Evolutionary conservation across 1,284 basidiomycete species (phyloP), one percentile per base, ranked within the genome.

Genomic region (Hymenochaete sp.): DNA sequence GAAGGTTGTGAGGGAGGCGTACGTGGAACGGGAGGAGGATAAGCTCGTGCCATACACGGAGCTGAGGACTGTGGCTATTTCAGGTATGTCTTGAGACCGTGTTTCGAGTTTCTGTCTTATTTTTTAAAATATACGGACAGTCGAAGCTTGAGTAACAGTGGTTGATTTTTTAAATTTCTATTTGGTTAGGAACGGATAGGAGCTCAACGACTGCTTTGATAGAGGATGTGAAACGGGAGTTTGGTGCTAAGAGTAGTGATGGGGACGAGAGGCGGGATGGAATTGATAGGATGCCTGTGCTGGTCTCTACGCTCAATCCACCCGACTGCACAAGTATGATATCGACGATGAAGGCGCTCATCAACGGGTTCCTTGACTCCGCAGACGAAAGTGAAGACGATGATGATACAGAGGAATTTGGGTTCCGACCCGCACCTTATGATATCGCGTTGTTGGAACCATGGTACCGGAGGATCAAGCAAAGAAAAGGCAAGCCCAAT

Each of bases 361-460:
- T 84, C 4, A 56, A 63, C 1, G 70, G 74, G 0, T 78, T 85
- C 51, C 59, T 76, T 0, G 65, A 71, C 2, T 60, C 56, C 32
- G 56, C 56, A 13, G 49, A 51, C 1, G 53, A 57, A 10, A 58
- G 57, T 24, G 56, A 58, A 38, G 51, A 63, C 55, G 60, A 65
- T 56, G 53, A 41, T 32, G 16, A 18, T 27, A 11, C 11, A 39
- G 44, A 46, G 13, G 42, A 16, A 31, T 24, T 19, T 19, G 11
- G 16, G 11, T 21, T 0, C 55, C 70, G 1, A 62, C 59, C 82
- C 16, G 78, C 77, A 1, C 67, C 59, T 22, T 77, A 74, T 51
- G 80, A 86, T 55, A 74, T 86, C 24, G 64, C 65, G 40, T 56
- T 73, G 14, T 66, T 85, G 11, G 62, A 65, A 26, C 67, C 68